Evolutionary conservation across 2,329 filamentous ascomycete species (phyloP), one percentile per base, ranked within the genome.

Genomic region (Pseudogymnoascus sp.): DNA sequence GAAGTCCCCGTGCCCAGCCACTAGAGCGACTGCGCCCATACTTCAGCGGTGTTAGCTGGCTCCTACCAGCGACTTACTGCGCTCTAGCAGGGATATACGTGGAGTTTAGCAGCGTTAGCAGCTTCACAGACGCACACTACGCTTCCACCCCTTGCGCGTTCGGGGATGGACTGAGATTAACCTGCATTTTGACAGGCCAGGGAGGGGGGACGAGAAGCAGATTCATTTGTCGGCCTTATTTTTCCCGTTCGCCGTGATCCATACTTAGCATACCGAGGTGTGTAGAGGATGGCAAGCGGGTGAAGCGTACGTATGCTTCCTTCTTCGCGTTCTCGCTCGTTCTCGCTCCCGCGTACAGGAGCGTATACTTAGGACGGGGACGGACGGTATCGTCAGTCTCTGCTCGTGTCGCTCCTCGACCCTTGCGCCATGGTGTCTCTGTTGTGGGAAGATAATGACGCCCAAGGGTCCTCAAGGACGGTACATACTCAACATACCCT

Each of bases 1-100:
- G 50, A 56, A 56, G 50, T 56, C 50, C 4, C 50, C n/a, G 28
- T 56, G 10, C 50, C 50, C n/a, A 56, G 50, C 50, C 50, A 7
- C 50, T 56, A 56, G 26, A 56, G 50, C n/a, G 50, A 56, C 50
- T 56, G 50, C 50, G 50, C 50, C 50, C 50, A 56, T 19, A 56
- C 50, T 33, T 56, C 50, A 56, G 50, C 50, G n/a, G 50, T 33
- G 50, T 33, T 33, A 56, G 50, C n/a, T 26, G 5, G 41, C 41
- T n/a, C 19, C 5, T 19, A 43, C 40, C 19, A 28, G 46, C 46
- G 33, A 56, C 46, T 56, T 33, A 33, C 26, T 19, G 26, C 46
- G 10, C 7, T 33, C 50, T 56, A 33, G 50, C 50, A 56, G 33
- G 50, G 50, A 33, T 56, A 33, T 56, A 56, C 28, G 28, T 56